phyloP scores from a whole-genome alignment of 371 early-diverging fungal species.

The Mucor irregularis region DNA sequence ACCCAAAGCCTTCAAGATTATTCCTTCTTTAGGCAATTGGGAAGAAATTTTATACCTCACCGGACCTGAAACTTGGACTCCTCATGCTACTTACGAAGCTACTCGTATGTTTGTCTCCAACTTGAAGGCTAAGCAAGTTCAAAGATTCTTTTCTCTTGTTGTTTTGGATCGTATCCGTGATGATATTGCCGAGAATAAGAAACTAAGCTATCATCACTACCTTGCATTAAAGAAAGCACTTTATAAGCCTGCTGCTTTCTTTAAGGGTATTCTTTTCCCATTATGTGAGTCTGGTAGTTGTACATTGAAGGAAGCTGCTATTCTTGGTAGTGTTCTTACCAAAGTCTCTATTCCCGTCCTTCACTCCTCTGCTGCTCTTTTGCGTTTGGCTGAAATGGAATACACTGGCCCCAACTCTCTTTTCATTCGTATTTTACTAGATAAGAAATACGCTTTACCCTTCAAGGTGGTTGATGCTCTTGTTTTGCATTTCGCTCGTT shows the following conservation, averaged over 20 bases:
- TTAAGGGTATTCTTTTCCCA: conserved; percentile 96
- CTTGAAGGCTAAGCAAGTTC: conserved; percentile 90
- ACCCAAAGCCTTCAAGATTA: conserved; percentile 98
- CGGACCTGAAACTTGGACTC: conserved; percentile 92
- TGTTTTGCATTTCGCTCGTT: conserved; percentile 92
- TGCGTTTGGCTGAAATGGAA: conserved; percentile 95
- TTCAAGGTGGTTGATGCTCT: conserved; percentile 95
- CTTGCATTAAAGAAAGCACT: conserved; percentile 95
- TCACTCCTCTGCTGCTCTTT: conserved; percentile 93
- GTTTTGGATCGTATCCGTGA: conserved; percentile 90
- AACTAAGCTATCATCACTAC: conserved; percentile 94
- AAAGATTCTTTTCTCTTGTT: conserved; percentile 84
- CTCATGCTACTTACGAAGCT: conserved; percentile 95
- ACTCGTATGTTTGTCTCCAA: conserved; percentile 95
- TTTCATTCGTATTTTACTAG: conserved; percentile 93
- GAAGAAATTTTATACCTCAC: conserved; percentile 94
- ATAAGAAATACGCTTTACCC: conserved; percentile 98
- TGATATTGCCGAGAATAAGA: conserved; percentile 93
- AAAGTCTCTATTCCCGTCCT: conserved; percentile 94
- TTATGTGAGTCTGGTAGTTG: conserved; percentile 93
- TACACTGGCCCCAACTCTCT: conserved; percentile 94
- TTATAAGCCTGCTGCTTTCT: conserved; percentile 97
- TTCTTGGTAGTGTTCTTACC: conserved; percentile 88
- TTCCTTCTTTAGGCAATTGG: conserved; percentile 95
- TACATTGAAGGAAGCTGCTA: conserved; percentile 97